Evolutionary conservation across 768 basidiomycete species (phyloP), one percentile per base, ranked within the genome.

Genomic region (Holtermannia corniformis): DNA sequence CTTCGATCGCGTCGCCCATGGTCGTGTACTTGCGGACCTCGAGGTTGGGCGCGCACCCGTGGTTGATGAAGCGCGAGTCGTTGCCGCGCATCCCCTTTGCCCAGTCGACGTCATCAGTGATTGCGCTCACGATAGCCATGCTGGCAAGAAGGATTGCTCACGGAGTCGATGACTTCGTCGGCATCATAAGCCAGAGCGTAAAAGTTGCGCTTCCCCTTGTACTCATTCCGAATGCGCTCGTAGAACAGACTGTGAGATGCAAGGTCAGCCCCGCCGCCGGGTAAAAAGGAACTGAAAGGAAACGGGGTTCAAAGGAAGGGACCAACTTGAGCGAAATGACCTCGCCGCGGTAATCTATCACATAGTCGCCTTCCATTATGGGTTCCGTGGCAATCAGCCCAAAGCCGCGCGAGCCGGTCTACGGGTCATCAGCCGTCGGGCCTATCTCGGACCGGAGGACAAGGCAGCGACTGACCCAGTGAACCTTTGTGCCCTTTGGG

Each of bases 141-240:
- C 13, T 24, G 37, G 25, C 21, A 51, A 7, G 7, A 22, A 22
- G 12, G 22, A 23, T 11, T 24, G 60, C 67, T 49, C 43, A 67
- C 70, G 11, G 74, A 69, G 61, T 75, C 74, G 20, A 75, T 70
- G 20, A 74, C 72, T 52, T 75, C 74, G 47, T 72, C 70, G 43
- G 63, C 67, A 44, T 71, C 72, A 49, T 75, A 75, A n/a, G 69
- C 70, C 12, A 75, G 57, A 11, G 73, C 73, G 46, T 74, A 75
- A 52, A 66, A 74, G 58, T 73, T 71, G 47, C 64, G 58, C 11
- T 59, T 47, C 7, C 59, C 59, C 21, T 59, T 57, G 47, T 73
- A 72, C 21, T 65, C 61, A 49, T 58, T 57, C 5, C 59, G 46
- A 37, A 71, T 66, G 2, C 71, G 59, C 13, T 65, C 54, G 53